Base-by-base conservation (phyloP, 23 red algal species). In the Pyropia yezoensis region DNA sequence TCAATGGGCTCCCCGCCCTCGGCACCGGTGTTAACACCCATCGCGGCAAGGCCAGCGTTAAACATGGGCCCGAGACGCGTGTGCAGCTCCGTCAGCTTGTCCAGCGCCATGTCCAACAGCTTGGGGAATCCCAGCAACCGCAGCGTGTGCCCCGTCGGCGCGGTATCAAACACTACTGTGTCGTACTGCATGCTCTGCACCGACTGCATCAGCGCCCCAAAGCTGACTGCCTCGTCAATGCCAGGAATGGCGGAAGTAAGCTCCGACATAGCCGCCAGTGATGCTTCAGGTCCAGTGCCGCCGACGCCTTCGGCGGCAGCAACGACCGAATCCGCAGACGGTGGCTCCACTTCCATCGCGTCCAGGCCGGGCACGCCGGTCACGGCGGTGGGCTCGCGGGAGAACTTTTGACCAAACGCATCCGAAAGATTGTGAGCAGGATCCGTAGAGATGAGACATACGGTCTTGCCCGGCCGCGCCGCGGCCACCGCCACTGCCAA, bases 161-260 rank as follows among this genome's bases (percentile, higher is more conserved):
- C 94, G 15, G 79, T 91, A 61, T 98, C 94, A 62, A 98, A 98
- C 14, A 98, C 60, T 1, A 98, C 71, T 19, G 77, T 62, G 63
- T 91, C 87, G 63, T 83, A 88, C 12, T 78, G 27, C 94, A 98
- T 98, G 18, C 87, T 77, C 49, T 69, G 68, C 50, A 98, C 87
- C 22, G 68, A 84, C 57, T 91, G 75, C 71, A 98, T 88, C 22
- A 98, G 72, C 13, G 75, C 71, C 14, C 81, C 94, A 69, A 98
- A 98, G 2, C 86, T 77, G 59, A 98, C 63, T 56, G 94, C 94
- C 69, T 98, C 94, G 55, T 98, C 94, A 27, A 98, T 98, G 59
- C 94, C 94, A 23, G 94, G 94, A 15, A 98, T 79, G 16, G 83
- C 67, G 16, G 68, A 70, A 12, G 68, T 70, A 1, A 98, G 60